A percentile compares a stretch with the other conserved stretches of the same genome.
Evolutionary conservation across 2,329 filamentous ascomycete species (phyloP).

Genomic region (Elsinoe australis): DNA sequence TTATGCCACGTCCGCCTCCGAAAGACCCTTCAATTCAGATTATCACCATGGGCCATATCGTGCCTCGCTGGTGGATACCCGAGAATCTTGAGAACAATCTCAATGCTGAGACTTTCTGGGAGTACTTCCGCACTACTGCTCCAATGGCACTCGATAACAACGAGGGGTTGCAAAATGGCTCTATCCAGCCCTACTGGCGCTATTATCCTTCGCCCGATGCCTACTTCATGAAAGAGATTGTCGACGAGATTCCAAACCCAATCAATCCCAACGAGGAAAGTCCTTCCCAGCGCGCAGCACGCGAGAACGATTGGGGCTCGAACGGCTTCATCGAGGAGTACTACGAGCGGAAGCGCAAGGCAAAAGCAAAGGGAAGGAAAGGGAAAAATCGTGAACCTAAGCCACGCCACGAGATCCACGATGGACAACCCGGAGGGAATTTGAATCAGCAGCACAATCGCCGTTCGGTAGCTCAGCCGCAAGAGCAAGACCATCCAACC

Average conservation of each 20-base stretch:
- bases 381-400: slow-evolving; percentile 3
- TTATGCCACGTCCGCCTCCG: neutral
- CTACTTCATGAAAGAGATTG: slow-evolving; percentile 16
- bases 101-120: slow-evolving; percentile 27
- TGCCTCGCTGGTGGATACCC: slow-evolving; percentile 29
- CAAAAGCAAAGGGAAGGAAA: slow-evolving; percentile 24
- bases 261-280: slow-evolving; percentile 27
- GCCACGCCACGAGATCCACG: neutral
- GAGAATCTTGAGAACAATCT: slow-evolving; percentile 21
- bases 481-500: neutral
- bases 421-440: too few relatives aligned
- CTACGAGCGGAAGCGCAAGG: slow-evolving; percentile 22
- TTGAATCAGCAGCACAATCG: too few relatives aligned
- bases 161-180: slow-evolving; percentile 21
- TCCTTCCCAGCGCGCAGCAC: slow-evolving; percentile 22
- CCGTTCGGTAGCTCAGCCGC: too few relatives aligned
- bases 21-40: neutral
- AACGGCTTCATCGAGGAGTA: slow-evolving; percentile 24
- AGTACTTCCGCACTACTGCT: slow-evolving; percentile 22
- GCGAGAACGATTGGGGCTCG: slow-evolving; percentile 25
- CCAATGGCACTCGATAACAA: slow-evolving; percentile 25
- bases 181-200: slow-evolving; percentile 30
- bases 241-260: slow-evolving; percentile 18
- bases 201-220: slow-evolving; percentile 16
- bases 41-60: slow-evolving; percentile 21